Evolutionary conservation across 1,139 yeast genomes (phyloP).

Genomic region (Trichomonascaceae sp.): DNA sequence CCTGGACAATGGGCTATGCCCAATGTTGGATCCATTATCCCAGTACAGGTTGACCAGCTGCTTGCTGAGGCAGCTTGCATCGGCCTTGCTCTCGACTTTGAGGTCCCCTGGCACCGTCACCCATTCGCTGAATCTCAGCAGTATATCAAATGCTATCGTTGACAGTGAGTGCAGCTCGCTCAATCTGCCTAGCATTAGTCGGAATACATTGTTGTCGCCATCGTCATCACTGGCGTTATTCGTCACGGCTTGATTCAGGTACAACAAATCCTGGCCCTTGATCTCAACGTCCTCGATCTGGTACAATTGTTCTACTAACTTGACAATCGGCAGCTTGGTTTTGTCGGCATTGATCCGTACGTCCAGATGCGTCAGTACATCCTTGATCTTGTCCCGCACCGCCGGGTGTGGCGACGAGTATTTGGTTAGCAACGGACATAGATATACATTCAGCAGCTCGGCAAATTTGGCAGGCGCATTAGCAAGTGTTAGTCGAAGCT

Average conservation of each 20-base stretch:
- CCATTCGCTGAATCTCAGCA: too few species aligned
- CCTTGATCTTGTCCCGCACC: slow-evolving; percentile 59
- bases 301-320: not conserved
- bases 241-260: slow-evolving; percentile 47
- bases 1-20: not conserved
- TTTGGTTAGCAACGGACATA: slow-evolving; percentile 70
- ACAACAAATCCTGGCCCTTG: slow-evolving; percentile 50
- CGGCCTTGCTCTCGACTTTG: not conserved
- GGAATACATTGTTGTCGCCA: not conserved
- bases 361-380: slow-evolving; percentile 51
- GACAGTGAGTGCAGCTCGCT: too few species aligned
- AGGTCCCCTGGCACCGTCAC: too few species aligned
- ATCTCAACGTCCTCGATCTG: slow-evolving; percentile 36
- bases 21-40: not conserved
- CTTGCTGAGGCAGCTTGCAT: not conserved
- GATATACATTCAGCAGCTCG: slow-evolving; percentile 43
- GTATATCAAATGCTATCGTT: too few species aligned
- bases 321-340: not conserved
- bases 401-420: slow-evolving; percentile 55
- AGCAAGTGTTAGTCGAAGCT: slow-evolving; percentile 71
- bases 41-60: not conserved
- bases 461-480: slow-evolving; percentile 54
- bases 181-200: not conserved
- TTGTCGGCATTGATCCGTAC: slow-evolving; percentile 55
- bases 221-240: not conserved